Conservation (phyloP, 805 yeast genomes). For the Metschnikowia cerradonensis region DNA sequence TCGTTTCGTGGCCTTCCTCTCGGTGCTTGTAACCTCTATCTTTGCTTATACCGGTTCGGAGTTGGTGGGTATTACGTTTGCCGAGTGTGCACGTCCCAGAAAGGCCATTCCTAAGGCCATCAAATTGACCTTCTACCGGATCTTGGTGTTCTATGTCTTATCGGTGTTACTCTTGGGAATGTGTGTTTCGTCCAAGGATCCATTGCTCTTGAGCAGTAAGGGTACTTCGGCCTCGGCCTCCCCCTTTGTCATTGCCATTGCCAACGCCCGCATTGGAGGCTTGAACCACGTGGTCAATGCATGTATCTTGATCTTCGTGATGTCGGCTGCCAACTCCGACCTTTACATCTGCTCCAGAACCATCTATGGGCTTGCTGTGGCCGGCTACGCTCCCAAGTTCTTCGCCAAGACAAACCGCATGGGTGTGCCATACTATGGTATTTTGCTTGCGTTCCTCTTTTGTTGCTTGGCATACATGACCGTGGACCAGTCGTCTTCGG, state of each 20-base stretch:
- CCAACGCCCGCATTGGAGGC: conserved; percentile 19
- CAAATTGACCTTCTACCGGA: conserved; percentile 62
- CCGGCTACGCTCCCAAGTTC: conserved; percentile 31
- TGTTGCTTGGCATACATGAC: conserved; percentile 70
- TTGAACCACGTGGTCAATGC: conserved; percentile 22
- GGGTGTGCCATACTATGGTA: conserved; percentile 69
- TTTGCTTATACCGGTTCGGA: conserved; percentile 73
- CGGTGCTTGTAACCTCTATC: conserved; percentile 62
- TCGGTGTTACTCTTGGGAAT: conserved; percentile 63
- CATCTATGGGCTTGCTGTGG: conserved; percentile 19
- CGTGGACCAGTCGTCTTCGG: conserved; percentile 51
- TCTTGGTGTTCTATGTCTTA: conserved; percentile 57
- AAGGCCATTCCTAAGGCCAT: conserved; percentile 68
- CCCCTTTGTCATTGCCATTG: conserved; percentile 22
- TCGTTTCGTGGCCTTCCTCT: conserved; percentile 56
- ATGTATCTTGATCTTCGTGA: conserved; percentile 19
- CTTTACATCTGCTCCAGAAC: conserved; percentile 21
- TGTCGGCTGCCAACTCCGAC: conserved; percentile 23
- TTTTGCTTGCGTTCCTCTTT: conserved; percentile 49
- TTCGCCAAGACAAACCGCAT: conserved; percentile 44
- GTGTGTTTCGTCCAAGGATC: conserved; percentile 39
- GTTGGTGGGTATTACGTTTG: conserved; percentile 66
- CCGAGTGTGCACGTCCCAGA: conserved; percentile 66
- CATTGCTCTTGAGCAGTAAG: conserved; percentile 14
- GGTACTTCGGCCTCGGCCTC: conserved; percentile 18